A percentile compares a stretch with the other conserved stretches of the same genome.
Conservation (phyloP, 768 basidiomycete species). For the Lepiota brunneoincarnata region DNA sequence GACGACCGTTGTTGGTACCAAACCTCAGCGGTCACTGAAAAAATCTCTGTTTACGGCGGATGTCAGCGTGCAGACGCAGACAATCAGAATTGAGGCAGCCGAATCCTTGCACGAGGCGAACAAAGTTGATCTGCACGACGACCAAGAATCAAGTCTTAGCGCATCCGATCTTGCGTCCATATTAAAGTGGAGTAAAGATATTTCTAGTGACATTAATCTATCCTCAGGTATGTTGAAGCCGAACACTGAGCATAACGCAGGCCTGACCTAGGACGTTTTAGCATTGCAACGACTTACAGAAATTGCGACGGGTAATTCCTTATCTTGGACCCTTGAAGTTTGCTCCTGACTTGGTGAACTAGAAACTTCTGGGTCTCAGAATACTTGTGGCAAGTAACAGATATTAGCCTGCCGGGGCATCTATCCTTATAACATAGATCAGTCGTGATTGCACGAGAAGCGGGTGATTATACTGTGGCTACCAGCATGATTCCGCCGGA, state of each 20-base stretch:
- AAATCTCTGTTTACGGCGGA: slow-evolving; percentile 56
- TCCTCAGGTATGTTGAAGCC: slow-evolving; percentile 45
- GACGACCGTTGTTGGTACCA: slow-evolving; percentile 41
- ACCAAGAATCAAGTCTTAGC: slow-evolving; percentile 55
- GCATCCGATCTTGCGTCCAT: slow-evolving; percentile 67
- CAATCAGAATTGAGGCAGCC: slow-evolving; percentile 24
- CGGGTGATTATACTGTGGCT: slow-evolving; percentile 68
- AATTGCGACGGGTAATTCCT: slow-evolving; percentile 55
- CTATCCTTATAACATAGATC: background rate
- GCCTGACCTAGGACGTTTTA: slow-evolving; percentile 14
- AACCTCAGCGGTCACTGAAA: slow-evolving; percentile 47
- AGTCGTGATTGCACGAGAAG: slow-evolving; percentile 69
- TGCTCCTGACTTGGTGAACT: background rate
- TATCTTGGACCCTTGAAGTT: background rate
- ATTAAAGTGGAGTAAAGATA: slow-evolving; percentile 72
- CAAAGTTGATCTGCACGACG: slow-evolving; percentile 39
- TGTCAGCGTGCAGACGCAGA: slow-evolving; percentile 63
- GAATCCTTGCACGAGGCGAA: slow-evolving; percentile 25
- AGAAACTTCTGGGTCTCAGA: slow-evolving; percentile 69
- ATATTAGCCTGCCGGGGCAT: background rate
- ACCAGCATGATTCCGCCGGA: slow-evolving; percentile 63
- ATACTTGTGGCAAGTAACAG: slow-evolving; percentile 45
- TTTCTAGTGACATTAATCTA: slow-evolving; percentile 70
- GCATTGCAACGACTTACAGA: slow-evolving; percentile 70
- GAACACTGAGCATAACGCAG: background rate